Evolutionary conservation across 176 grass and related monocot genomes (phyloP).

Genomic region (Luzula sylvatica): DNA sequence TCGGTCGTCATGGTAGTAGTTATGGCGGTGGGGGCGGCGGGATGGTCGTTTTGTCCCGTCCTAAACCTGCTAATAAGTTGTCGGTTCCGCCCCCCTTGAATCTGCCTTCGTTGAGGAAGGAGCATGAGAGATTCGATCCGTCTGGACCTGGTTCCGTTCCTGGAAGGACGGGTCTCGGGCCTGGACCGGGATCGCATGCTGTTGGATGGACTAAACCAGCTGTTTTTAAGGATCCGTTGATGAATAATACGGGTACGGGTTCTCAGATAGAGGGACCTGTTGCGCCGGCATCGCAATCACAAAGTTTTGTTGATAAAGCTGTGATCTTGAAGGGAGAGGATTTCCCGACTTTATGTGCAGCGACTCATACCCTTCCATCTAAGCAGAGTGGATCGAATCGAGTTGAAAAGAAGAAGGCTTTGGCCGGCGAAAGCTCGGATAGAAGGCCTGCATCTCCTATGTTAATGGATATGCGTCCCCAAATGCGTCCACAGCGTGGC

Average conservation of each 20-base stretch:
- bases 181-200: slow-evolving; percentile 35
- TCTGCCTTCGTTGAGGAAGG: slow-evolving; percentile 85
- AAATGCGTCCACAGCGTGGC: slow-evolving; percentile 41
- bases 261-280: slow-evolving; percentile 15
- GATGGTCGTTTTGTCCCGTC: slow-evolving; percentile 79
- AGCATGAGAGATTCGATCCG: slow-evolving; percentile 85
- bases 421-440: slow-evolving; percentile 16
- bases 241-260: slow-evolving; percentile 29
- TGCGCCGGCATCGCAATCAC: slow-evolving; percentile 6
- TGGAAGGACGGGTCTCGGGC: slow-evolving; percentile 28
- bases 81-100: slow-evolving; percentile 89
- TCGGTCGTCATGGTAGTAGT: slow-evolving; percentile 17
- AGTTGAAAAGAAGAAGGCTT: slow-evolving; percentile 24
- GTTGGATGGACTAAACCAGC: slow-evolving; percentile 75
- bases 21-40: slow-evolving; percentile 31
- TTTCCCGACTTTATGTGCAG: slow-evolving; percentile 80
- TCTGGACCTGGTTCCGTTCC: slow-evolving; percentile 21
- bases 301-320: slow-evolving; percentile 51
- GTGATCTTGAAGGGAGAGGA: slow-evolving; percentile 80
- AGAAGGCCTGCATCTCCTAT: slow-evolving; percentile 14
- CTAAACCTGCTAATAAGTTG: slow-evolving; percentile 61
- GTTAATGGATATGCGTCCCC: slow-evolving; percentile 65
- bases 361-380: slow-evolving; percentile 32
- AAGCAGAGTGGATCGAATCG: slow-evolving; percentile 48
- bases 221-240: slow-evolving; percentile 11